Evolutionary conservation across 768 basidiomycete genomes (phyloP), one percentile per base, ranked within the genome.

Genomic region (Leccinum sublutescens): DNA sequence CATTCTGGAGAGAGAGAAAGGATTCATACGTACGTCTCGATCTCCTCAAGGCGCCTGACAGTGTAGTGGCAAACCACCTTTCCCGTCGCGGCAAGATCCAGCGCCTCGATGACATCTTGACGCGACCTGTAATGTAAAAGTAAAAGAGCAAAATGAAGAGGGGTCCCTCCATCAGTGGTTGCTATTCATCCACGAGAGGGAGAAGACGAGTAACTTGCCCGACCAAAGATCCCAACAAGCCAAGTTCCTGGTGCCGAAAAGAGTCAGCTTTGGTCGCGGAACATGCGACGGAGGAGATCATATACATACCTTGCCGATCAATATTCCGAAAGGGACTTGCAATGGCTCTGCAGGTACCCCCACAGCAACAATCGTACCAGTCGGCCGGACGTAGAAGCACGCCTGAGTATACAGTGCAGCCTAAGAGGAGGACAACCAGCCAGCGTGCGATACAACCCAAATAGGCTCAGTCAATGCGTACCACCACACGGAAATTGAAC

Each of bases 21-120:
- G 14, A 52, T 15, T 2, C 3, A 12, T 10, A 27, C 68, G n/a
- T 48, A 70, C 61, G 63, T 61, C n/a, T 69, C 62, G 50, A 78
- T 62, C 36, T 75, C 68, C 9, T 66, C 62, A 34, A 79, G 63
- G 0, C 49, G 54, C 50, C 67, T 54, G 43, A 74, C 51, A 11
- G 59, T 57, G 45, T 70, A 73, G 23, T 62, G 57, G 54, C 71
- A 71, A 56, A 66, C 73, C 60, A 83, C 79, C 54, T 78, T 75
- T 17, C 78, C 79, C 23, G 68, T 63, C 7, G 74, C 76, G 14
- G 78, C 81, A 48, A 80, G 65, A 17, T 75, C 72, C 50, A 83
- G 64, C 2, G 82, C 79, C 63, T 83, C 80, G 56, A 76, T 67
- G 14, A 78, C 76, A 61, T 83, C 82, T 58, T 81, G 79, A 10